A percentile compares a stretch with the other conserved stretches of the same genome.
Evolutionary conservation across 441 rosid species (phyloP).

Genomic region (Gossypium laxum): DNA sequence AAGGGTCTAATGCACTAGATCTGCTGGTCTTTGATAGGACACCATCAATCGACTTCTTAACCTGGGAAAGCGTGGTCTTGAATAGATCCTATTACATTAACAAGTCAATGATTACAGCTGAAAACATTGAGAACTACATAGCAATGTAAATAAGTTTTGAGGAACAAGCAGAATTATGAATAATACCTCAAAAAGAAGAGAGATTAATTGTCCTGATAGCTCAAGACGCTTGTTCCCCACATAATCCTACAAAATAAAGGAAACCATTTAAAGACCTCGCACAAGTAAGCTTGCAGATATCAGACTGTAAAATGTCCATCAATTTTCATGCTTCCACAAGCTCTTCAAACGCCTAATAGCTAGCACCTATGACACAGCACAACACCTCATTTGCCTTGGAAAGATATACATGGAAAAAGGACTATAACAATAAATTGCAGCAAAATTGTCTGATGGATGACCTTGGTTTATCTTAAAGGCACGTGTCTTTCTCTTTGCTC

Average conservation of each 20-base stretch:
- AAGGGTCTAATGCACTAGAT: slow-evolving; percentile 52
- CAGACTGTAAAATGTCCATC: background rate
- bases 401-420: background rate
- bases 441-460: background rate
- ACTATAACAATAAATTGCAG: background rate
- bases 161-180: slow-evolving; percentile 13
- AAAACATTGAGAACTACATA: background rate
- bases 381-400: background rate
- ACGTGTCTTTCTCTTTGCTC: background rate
- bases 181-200: slow-evolving; percentile 87
- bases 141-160: slow-evolving; percentile 1
- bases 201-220: slow-evolving; percentile 83
- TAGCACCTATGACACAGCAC: background rate
- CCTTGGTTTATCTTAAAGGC: background rate
- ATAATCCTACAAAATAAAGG: slow-evolving; percentile 53
- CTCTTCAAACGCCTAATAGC: background rate
- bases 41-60: slow-evolving; percentile 37
- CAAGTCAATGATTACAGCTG: background rate
- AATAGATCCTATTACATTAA: slow-evolving; percentile 62
- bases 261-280: background rate
- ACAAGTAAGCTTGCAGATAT: background rate
- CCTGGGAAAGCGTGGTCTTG: slow-evolving; percentile 65
- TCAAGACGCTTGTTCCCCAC: slow-evolving; percentile 95
- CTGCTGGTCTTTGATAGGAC: slow-evolving; percentile 36
- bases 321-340: background rate